Evolutionary conservation across 1,284 basidiomycete genomes (phyloP).

Genomic region (Ceratobasidium sp.): DNA sequence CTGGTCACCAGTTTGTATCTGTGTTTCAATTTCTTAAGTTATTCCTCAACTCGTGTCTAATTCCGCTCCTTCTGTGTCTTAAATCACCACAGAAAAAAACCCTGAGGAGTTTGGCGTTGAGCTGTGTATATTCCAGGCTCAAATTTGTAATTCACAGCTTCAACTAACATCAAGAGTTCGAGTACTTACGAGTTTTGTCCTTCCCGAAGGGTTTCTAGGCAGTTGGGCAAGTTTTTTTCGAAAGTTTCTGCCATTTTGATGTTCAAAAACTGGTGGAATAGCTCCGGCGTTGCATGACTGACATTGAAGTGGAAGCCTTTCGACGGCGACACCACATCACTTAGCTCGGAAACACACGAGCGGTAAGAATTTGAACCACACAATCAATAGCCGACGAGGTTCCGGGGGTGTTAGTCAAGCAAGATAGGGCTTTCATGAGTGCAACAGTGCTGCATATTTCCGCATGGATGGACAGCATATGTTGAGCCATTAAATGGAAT

Average conservation of each 20-base stretch:
- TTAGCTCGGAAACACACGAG: background rate
- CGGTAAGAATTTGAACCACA: background rate
- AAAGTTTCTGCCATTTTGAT: constrained; percentile 15
- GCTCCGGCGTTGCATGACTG: background rate
- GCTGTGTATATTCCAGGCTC: too few relatives aligned
- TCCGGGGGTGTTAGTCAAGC: background rate
- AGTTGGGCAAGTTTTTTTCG: too few relatives aligned
- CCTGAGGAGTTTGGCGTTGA: too few relatives aligned
- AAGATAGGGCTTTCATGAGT: background rate
- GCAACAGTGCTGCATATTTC: background rate
- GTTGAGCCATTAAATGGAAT: background rate
- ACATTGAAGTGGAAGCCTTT: constrained; percentile 20
- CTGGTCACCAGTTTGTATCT: too few relatives aligned
- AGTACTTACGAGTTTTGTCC: too few relatives aligned
- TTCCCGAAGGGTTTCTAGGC: too few relatives aligned
- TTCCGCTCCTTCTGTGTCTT: too few relatives aligned
- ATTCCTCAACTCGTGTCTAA: too few relatives aligned
- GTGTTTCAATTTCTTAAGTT: too few relatives aligned
- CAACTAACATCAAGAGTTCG: too few relatives aligned
- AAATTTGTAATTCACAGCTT: too few relatives aligned
- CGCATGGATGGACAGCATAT: constrained; percentile 8
- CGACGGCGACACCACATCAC: background rate
- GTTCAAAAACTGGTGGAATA: constrained; percentile 23
- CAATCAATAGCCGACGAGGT: background rate
- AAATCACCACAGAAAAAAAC: too few relatives aligned